These are phyloP conservation scores for Xylaria digitata DNA, from an alignment of 2,329 filamentous ascomycete genomes.

Conservation along the genomic window DNA sequence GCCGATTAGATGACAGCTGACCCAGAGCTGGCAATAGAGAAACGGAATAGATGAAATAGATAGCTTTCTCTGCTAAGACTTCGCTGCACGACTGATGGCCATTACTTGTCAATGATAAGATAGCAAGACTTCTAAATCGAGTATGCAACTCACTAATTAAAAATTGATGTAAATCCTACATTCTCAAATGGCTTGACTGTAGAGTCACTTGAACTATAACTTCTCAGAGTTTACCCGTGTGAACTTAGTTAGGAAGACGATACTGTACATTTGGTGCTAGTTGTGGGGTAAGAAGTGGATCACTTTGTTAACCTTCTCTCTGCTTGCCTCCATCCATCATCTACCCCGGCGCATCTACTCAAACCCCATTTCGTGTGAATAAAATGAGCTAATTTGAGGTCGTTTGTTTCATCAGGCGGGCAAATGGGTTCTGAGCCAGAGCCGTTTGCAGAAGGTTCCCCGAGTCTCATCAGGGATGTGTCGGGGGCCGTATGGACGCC, in stretches of 20 bases:
- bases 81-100: not conserved
- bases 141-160: not conserved
- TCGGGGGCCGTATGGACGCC: constrained; percentile 62
- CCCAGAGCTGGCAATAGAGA: not conserved
- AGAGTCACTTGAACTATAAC: not conserved
- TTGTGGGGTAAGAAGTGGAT: not conserved
- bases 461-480: constrained; percentile 52
- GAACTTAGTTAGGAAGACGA: too few species aligned
- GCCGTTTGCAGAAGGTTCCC: constrained; percentile 50
- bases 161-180: not conserved
- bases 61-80: not conserved
- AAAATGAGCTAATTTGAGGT: not conserved
- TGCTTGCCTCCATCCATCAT: not conserved
- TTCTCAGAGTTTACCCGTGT: not conserved
- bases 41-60: constrained; percentile 1
- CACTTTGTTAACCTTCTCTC: not conserved
- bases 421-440: constrained; percentile 53
- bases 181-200: not conserved
- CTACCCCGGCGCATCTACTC: not conserved
- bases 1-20: not conserved
- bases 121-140: not conserved
- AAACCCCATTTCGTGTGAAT: not conserved
- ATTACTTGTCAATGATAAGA: not conserved
- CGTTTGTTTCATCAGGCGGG: not conserved
- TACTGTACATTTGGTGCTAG: not conserved